Percentiles rank a stretch among this genome's conserved stretches.
These are phyloP conservation scores for Ballota nigra DNA, from an alignment of 257 asterid genomes.

Conservation along the genomic window DNA sequence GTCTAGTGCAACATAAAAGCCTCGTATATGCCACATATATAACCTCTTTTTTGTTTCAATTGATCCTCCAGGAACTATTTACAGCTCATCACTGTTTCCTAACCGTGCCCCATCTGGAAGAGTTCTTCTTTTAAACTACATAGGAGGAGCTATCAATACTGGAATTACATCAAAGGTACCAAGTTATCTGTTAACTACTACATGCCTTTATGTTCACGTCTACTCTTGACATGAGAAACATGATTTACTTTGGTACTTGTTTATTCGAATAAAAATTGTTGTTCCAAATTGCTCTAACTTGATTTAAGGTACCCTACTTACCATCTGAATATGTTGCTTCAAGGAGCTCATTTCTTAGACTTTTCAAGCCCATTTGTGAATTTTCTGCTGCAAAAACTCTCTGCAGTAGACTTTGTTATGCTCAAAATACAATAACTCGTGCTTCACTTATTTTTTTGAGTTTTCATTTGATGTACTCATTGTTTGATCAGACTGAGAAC, in stretches of 20 bases:
- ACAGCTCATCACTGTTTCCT: conserved; percentile 96
- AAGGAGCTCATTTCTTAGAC: background rate
- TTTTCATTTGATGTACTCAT: conserved; percentile 7
- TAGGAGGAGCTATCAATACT: conserved; percentile 89
- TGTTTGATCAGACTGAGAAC: conserved; percentile 61
- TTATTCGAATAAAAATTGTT: background rate
- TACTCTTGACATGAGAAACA: conserved; percentile 14
- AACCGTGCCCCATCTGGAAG: conserved; percentile 93
- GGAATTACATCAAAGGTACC: conserved; percentile 79
- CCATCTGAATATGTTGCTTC: conserved; percentile 5
- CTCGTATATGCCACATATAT: too few relatives aligned
- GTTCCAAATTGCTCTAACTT: background rate
- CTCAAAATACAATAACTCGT: background rate
- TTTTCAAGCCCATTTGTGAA: background rate
- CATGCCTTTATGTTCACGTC: conserved; percentile 7
- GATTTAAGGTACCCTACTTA: background rate
- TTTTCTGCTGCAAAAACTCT: background rate
- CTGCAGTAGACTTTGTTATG: background rate
- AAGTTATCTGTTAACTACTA: conserved; percentile 8
- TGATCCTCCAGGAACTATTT: conserved; percentile 76
- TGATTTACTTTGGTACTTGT: background rate
- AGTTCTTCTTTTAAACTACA: conserved; percentile 90
- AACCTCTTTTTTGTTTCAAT: conserved; percentile 21
- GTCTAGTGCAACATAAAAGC: background rate
- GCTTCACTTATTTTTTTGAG: background rate